These are phyloP conservation scores for Glycine latifolia DNA, from an alignment of 306 rosid genomes.

Conservation along the genomic window DNA sequence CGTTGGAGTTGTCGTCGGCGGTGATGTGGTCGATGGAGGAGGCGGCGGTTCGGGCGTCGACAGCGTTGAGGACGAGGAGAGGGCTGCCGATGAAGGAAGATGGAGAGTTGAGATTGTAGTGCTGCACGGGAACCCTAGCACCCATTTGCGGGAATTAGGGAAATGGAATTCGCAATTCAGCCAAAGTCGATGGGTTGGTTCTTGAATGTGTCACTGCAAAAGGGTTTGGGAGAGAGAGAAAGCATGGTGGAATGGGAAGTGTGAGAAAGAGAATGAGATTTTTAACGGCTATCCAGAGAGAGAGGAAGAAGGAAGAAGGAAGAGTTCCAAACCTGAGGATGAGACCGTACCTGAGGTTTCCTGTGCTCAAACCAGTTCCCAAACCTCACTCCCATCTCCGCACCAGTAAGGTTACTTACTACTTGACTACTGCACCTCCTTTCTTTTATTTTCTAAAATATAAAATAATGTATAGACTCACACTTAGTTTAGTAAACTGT, in stretches of 20 bases:
- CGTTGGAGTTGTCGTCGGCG: constrained; percentile 53
- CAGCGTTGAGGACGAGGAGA: constrained; percentile 86
- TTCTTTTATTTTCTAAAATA: background rate
- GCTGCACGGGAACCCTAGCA: constrained; percentile 89
- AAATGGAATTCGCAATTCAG: background rate
- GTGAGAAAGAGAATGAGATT: background rate
- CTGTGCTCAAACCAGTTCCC: constrained; percentile 52
- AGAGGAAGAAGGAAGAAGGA: constrained; percentile 32
- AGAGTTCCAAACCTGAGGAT: constrained; percentile 58
- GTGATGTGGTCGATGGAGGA: constrained; percentile 63
- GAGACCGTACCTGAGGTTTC: constrained; percentile 58
- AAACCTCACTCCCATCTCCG: constrained; percentile 62
- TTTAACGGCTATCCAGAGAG: constrained; percentile 1
- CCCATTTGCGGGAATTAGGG: constrained; percentile 53
- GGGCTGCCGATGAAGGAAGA: constrained; percentile 83
- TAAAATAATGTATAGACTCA: no score
- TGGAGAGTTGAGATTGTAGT: constrained; percentile 83
- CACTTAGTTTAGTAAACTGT: no score
- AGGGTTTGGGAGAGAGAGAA: constrained; percentile 16
- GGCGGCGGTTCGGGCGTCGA: constrained; percentile 61
- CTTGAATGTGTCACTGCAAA: constrained; percentile 1
- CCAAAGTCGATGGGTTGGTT: constrained; percentile 12
- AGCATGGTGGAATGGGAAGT: background rate
- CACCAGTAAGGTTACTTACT: constrained; percentile 37
- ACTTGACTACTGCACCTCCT: constrained; percentile 1